These are phyloP conservation scores for Pseudonitzschia pungens DNA, from an alignment of 108 stramenopile species.

Conservation along the genomic window DNA sequence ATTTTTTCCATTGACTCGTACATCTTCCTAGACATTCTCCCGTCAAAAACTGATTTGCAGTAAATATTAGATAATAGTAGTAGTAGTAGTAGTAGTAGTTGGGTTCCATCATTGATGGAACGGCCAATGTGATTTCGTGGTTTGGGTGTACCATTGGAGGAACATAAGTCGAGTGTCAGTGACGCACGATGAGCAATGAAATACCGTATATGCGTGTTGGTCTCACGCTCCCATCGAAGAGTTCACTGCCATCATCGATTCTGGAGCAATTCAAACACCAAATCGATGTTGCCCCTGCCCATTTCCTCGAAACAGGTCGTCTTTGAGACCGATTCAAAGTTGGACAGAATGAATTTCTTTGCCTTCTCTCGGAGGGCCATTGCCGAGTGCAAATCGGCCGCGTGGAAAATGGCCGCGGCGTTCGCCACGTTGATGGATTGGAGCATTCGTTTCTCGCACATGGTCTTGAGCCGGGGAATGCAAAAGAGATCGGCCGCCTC, in stretches of 20 bases:
- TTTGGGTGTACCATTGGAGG: no score
- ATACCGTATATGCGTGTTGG: no score
- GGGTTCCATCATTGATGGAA: no score
- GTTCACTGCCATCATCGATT: constrained; percentile 45
- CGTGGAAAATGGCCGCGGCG: constrained; percentile 94
- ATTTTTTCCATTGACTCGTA: no score
- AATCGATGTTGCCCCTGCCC: constrained; percentile 94
- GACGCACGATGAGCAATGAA: no score
- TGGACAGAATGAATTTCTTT: constrained; percentile 87
- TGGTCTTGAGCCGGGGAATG: constrained; percentile 91
- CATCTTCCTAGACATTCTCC: no score
- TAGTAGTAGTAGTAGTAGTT: no score
- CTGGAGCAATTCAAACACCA: constrained; percentile 93
- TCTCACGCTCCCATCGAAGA: no score
- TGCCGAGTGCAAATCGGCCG: constrained; percentile 93
- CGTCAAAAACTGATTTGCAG: no score
- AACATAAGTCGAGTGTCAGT: no score
- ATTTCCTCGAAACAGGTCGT: constrained; percentile 93
- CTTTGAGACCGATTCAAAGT: constrained; percentile 95
- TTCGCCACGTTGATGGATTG: constrained; percentile 90
- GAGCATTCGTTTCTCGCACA: constrained; percentile 94
- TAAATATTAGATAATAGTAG: no score
- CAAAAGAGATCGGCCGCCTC: constrained; percentile 95
- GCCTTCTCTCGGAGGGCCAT: constrained; percentile 81
- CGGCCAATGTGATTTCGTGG: no score